These are phyloP conservation scores for Juncus inflexus DNA, from an alignment of 176 grass and related monocot species.

Conservation along the genomic window DNA sequence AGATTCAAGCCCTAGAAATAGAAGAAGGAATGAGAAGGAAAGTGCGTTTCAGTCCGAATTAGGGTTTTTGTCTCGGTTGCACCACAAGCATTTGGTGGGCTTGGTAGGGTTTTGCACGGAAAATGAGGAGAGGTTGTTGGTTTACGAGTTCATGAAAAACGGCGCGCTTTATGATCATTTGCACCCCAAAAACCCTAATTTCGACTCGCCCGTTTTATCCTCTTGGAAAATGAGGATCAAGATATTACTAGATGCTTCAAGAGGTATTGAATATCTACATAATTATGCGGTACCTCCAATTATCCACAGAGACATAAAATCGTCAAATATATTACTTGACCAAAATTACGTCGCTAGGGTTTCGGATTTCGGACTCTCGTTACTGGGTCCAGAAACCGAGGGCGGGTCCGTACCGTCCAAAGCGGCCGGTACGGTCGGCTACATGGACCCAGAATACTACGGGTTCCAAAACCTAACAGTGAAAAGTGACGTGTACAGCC, in stretches of 20 bases:
- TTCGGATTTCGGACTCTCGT: constrained; percentile 84
- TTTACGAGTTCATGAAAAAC: constrained; percentile 98
- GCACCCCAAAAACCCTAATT: constrained; percentile 32
- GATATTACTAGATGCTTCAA: constrained; percentile 71
- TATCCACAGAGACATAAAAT: constrained; percentile 99
- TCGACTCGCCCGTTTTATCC: constrained; percentile 36
- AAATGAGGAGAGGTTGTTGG: constrained; percentile 68
- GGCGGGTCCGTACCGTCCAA: constrained; percentile 30
- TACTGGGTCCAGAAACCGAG: constrained; percentile 47
- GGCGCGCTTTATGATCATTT: constrained; percentile 90
- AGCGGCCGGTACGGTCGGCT: constrained; percentile 83
- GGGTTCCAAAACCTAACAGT: constrained; percentile 75
- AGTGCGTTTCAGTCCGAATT: constrained; percentile 93
- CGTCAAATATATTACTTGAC: constrained; percentile 91
- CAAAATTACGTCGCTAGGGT: constrained; percentile 63
- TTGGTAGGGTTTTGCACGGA: constrained; percentile 85
- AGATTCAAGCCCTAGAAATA: constrained; percentile 37
- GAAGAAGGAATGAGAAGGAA: constrained; percentile 80
- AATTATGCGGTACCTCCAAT: constrained; percentile 95
- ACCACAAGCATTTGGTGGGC: constrained; percentile 94
- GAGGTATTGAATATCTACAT: constrained; percentile 94
- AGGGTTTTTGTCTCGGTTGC: constrained; percentile 72
- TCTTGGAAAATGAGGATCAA: constrained; percentile 87
- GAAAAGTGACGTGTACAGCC: constrained; percentile 92
- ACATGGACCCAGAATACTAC: constrained; percentile 99